Percentiles rank a stretch among this genome's conserved stretches.
Evolutionary conservation across 2,329 filamentous ascomycete species (phyloP).

Genomic region (Pseudocercospora cruenta): DNA sequence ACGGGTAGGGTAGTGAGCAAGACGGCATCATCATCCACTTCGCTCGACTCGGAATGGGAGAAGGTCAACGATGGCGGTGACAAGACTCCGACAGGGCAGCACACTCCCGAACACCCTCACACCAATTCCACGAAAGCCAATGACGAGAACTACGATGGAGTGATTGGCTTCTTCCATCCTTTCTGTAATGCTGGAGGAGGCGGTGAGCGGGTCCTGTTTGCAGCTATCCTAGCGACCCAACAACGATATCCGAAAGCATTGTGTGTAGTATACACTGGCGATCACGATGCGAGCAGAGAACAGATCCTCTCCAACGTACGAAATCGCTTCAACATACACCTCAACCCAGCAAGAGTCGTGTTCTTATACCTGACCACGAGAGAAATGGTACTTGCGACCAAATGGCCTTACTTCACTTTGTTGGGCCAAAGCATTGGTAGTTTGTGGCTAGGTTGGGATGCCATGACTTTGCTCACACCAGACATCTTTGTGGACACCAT

Average conservation of each 20-base stretch:
- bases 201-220: constrained; percentile 94
- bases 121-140: constrained; percentile 19
- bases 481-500: constrained; percentile 97
- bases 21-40: constrained; percentile 32
- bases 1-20: background rate
- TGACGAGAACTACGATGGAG: constrained; percentile 73
- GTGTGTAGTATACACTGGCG: constrained; percentile 92
- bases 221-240: constrained; percentile 89
- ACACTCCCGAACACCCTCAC: constrained; percentile 41
- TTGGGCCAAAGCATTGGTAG: constrained; percentile 93
- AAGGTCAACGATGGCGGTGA: constrained; percentile 59
- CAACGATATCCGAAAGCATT: constrained; percentile 84
- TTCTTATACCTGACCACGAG: constrained; percentile 92
- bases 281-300: constrained; percentile 82
- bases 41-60: constrained; percentile 70
- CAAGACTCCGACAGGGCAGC: constrained; percentile 50
- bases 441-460: constrained; percentile 84
- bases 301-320: constrained; percentile 67
- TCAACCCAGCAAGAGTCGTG: constrained; percentile 78
- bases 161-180: constrained; percentile 96
- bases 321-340: constrained; percentile 88
- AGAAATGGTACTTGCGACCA: constrained; percentile 80
- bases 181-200: constrained; percentile 98
- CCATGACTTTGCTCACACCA: constrained; percentile 86
- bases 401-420: constrained; percentile 90